Percentiles rank a stretch among this genome's conserved stretches.
phyloP scores from a whole-genome alignment of 768 basidiomycete species.

The Mycena vulgaris region DNA sequence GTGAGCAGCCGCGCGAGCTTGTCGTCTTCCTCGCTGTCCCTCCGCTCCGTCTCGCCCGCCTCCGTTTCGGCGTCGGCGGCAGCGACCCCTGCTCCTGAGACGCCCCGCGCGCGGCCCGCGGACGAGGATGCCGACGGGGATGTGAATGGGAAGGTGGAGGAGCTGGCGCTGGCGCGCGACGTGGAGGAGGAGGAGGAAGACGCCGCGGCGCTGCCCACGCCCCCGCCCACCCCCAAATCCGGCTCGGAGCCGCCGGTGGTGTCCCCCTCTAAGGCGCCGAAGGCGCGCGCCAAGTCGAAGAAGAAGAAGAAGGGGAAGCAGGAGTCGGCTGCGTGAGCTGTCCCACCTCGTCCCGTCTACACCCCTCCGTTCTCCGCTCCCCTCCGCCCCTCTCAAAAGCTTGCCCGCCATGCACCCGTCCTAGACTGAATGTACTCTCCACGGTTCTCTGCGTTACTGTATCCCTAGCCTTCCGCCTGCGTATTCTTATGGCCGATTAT shows the following conservation, averaged over 20 bases:
- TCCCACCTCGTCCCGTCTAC: neutral
- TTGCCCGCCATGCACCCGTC: slow-evolving; percentile 2
- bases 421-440: slow-evolving; percentile 2
- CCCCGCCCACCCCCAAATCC: slow-evolving; percentile 11
- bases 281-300: neutral
- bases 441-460: neutral
- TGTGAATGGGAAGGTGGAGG: neutral
- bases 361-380: neutral
- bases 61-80: neutral
- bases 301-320: slow-evolving; percentile 22
- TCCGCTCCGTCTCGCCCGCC: slow-evolving; percentile 21
- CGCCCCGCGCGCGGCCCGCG: slow-evolving; percentile 17
- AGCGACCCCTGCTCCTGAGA: neutral
- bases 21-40: slow-evolving; percentile 10
- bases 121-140: neutral
- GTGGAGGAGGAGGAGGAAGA: neutral
- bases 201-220: slow-evolving; percentile 18
- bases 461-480: slow-evolving; percentile 16
- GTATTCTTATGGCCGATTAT: neutral
- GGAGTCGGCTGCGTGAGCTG: neutral
- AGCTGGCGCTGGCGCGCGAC: neutral
- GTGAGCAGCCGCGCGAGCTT: slow-evolving; percentile 12
- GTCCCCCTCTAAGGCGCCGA: neutral
- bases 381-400: neutral
- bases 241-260: neutral